Conservation (phyloP, 108 stramenopile genomes). For the Cyclotella atomus region DNA sequence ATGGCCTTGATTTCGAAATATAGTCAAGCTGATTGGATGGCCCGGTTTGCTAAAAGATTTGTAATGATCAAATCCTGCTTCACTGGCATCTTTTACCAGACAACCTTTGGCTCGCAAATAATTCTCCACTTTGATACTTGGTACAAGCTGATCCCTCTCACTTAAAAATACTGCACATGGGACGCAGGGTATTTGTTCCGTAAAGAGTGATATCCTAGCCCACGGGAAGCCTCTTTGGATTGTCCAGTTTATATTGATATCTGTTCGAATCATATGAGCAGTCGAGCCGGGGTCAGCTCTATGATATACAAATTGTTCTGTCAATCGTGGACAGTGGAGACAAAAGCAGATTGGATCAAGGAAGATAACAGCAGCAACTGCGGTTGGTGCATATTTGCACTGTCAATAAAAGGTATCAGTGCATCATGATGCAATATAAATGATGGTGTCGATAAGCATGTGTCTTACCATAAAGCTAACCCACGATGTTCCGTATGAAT, state of each 20-base stretch:
- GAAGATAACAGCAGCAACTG: slow-evolving; percentile 78
- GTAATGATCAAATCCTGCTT: slow-evolving; percentile 47
- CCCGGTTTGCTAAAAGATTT: slow-evolving; percentile 36
- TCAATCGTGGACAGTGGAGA: slow-evolving; percentile 72
- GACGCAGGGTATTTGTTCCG: slow-evolving; percentile 71
- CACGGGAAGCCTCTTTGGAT: slow-evolving; percentile 88
- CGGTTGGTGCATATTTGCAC: slow-evolving; percentile 76
- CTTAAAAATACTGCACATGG: slow-evolving; percentile 77
- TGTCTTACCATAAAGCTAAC: slow-evolving; percentile 62
- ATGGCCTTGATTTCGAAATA: slow-evolving; percentile 71
- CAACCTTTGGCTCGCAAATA: slow-evolving; percentile 71
- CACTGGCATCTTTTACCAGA: slow-evolving; percentile 52
- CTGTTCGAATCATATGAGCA: slow-evolving; percentile 78
- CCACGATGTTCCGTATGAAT: slow-evolving; percentile 89
- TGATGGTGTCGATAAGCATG: too few species aligned
- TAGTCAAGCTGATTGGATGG: slow-evolving; percentile 58
- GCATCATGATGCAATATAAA: too few species aligned
- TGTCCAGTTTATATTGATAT: slow-evolving; percentile 84
- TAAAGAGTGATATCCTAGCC: slow-evolving; percentile 79
- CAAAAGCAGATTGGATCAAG: slow-evolving; percentile 91
- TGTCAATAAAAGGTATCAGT: too few species aligned
- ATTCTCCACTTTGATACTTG: slow-evolving; percentile 62
- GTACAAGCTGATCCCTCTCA: slow-evolving; percentile 82
- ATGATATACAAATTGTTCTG: slow-evolving; percentile 82
- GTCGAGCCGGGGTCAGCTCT: slow-evolving; percentile 80